Evolutionary conservation across 441 rosid genomes (phyloP).

Genomic region (Jatropha multifida): DNA sequence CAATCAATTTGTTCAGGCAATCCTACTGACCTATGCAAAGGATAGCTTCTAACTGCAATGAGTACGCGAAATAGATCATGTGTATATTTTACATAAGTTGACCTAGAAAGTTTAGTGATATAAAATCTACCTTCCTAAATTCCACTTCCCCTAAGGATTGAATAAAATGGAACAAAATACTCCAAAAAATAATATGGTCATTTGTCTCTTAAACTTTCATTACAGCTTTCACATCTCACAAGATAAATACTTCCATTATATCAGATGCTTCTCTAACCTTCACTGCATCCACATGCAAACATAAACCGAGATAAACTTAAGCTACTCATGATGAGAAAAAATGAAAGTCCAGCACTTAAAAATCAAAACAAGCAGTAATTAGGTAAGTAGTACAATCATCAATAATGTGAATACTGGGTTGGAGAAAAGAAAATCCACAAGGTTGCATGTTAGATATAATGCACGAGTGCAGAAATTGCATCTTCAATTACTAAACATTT

Average conservation of each 20-base stretch:
- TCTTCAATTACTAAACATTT: background rate
- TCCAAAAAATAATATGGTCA: background rate
- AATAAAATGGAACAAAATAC: background rate
- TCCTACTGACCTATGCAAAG: background rate
- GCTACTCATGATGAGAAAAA: background rate
- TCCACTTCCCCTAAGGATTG: background rate
- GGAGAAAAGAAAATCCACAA: background rate
- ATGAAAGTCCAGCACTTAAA: background rate
- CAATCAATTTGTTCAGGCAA: background rate
- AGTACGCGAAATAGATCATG: background rate
- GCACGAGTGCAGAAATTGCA: background rate
- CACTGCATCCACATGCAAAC: background rate
- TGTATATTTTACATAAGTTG: background rate
- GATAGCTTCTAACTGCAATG: background rate
- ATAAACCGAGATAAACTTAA: background rate
- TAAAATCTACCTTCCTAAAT: constrained; percentile 1
- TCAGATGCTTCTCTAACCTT: background rate
- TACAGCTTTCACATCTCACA: background rate
- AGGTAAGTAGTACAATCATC: background rate
- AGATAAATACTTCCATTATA: background rate
- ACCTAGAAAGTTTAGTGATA: background rate
- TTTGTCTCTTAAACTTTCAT: background rate
- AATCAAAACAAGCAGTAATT: background rate
- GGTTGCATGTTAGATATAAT: background rate
- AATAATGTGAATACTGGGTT: background rate